Conservation (phyloP, 139 green algal species). For the Closterium sp. region DNA sequence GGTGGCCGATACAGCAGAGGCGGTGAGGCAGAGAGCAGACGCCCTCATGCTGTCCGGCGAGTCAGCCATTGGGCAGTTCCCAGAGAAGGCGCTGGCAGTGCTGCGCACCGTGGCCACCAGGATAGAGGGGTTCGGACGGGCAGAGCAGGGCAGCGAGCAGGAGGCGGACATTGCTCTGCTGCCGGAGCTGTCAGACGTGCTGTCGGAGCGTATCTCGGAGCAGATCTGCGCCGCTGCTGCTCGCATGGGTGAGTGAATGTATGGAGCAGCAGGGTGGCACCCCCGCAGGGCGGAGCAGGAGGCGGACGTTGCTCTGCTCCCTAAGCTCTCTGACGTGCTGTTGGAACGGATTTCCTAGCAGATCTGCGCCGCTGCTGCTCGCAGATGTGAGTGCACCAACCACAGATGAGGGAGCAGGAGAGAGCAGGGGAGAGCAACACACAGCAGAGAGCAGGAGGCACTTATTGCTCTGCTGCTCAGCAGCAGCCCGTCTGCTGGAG, state of each 20-base stretch:
- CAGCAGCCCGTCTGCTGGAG: no score
- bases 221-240: constrained; percentile 72
- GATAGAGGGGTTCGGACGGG: constrained; percentile 56
- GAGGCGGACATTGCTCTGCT: constrained; percentile 55
- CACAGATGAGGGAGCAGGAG: no score
- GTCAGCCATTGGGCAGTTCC: constrained; percentile 72
- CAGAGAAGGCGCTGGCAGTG: constrained; percentile 72
- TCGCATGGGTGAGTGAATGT: constrained; percentile 52
- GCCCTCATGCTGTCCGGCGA: constrained; percentile 85
- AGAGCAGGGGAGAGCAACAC: no score
- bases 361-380: constrained; percentile 62
- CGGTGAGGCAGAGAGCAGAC: constrained; percentile 76
- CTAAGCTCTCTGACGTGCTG: neutral
- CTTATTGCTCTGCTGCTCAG: constrained; percentile 39
- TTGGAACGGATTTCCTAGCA: constrained; percentile 55
- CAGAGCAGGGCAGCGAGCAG: neutral
- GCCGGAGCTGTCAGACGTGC: constrained; percentile 46
- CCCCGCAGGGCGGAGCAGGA: no score
- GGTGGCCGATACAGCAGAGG: constrained; percentile 78
- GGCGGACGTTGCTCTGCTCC: no score
- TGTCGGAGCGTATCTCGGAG: constrained; percentile 62
- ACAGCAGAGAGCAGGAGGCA: neutral
- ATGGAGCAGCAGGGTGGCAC: no score
- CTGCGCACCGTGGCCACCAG: constrained; percentile 62
- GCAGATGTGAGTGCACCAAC: no score